Evolutionary conservation across 371 early-diverging fungal genomes (phyloP), one percentile per base, ranked within the genome.

Genomic region (Mucor plumbeus): DNA sequence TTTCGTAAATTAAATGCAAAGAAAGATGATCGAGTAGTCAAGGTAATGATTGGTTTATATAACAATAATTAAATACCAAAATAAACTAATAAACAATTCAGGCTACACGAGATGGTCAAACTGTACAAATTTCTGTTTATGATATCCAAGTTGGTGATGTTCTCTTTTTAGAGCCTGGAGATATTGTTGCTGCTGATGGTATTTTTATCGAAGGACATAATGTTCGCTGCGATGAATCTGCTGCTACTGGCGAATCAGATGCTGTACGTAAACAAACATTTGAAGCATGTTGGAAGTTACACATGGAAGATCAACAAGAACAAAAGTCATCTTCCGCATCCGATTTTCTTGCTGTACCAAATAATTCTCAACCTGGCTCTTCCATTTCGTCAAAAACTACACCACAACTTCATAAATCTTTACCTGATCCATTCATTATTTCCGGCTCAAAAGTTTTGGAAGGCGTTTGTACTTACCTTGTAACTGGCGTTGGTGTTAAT

Each of bases 201-300:
- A 81, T 98, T 54, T 87, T 91, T 62, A 82, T 95, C 53, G 82
- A 81, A 54, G 95, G 95, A 26, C 92, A 92, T 71, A 92, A 94
- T 76, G 81, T 97, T 41, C 85, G 80, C 9, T 92, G 92, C 74
- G 97, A 97, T 75, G 97, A 97, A 76, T 92, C 92, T 13, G 89
- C 94, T 17, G 92, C 95, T 9, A 97, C 97, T 0, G 97, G 97
- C 59, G 97, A 97, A 84, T 90, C 94, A 2, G 92, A 95, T 63
- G 87, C 92, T 4, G 85, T 96, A 39, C 88, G 88, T 59, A 84
- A 84, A 54, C 79, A 74, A 61, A 48, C 62, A 0, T 84, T 72
- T 72, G 75, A 80, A 53, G 47, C 70, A 0, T 77, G 77, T 36
- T 77, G 68, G 34, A 55, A 55, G 55, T n/a, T 55, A 8, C 55